Conservation (phyloP, 1,284 basidiomycete genomes). For the Fistulinella cinereoalba region DNA sequence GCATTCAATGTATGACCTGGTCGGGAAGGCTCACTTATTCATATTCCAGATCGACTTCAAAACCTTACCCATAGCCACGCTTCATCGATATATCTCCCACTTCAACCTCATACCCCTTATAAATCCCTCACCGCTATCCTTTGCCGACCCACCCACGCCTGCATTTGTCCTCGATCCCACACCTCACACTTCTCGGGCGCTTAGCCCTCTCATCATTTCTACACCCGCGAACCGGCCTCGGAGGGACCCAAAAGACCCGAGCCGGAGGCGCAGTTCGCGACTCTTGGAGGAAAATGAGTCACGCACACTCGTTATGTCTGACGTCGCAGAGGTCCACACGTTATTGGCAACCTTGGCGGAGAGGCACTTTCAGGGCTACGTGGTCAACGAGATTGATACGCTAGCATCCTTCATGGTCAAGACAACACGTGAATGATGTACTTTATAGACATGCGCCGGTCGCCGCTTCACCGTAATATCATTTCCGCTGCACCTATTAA, state of each 20-base stretch:
- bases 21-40: slow-evolving; percentile 12
- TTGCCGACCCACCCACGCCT: slow-evolving; percentile 66
- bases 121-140: slow-evolving; percentile 63
- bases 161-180: slow-evolving; percentile 50
- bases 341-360: slow-evolving; percentile 66
- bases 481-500: slow-evolving; percentile 5
- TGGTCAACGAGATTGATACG: slow-evolving; percentile 73
- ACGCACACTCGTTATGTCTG: slow-evolving; percentile 62
- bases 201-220: slow-evolving; percentile 44
- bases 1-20: not conserved
- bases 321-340: slow-evolving; percentile 61
- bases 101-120: slow-evolving; percentile 67
- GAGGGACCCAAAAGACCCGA: slow-evolving; percentile 57
- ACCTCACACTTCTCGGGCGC: slow-evolving; percentile 44
- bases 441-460: slow-evolving; percentile 19
- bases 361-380: slow-evolving; percentile 64
- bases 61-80: slow-evolving; percentile 53
- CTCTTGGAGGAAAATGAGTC: slow-evolving; percentile 58
- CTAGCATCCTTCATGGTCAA: slow-evolving; percentile 76
- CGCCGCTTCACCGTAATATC: slow-evolving; percentile 14
- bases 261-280: slow-evolving; percentile 62
- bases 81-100: slow-evolving; percentile 68
- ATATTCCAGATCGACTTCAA: slow-evolving; percentile 64
- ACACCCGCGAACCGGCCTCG: slow-evolving; percentile 66
- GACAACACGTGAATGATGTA: slow-evolving; percentile 46